These are phyloP conservation scores for Pontederia crassipes DNA, from an alignment of 176 grass and related monocot genomes.

Conservation along the genomic window DNA sequence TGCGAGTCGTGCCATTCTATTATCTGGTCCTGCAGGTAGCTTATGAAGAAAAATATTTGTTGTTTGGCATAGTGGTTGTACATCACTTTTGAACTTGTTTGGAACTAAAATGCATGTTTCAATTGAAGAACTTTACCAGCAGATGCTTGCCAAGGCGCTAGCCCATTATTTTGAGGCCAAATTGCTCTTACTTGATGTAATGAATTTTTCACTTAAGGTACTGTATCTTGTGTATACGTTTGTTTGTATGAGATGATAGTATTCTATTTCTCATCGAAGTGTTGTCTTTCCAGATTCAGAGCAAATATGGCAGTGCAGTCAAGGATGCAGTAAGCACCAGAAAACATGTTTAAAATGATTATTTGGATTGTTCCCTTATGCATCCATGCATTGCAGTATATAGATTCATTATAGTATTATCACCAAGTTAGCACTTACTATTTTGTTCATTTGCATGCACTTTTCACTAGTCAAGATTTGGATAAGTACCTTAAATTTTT, in stretches of 20 bases:
- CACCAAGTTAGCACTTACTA: no score
- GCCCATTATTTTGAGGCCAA: conserved; percentile 82
- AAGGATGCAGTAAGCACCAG: conserved; percentile 32
- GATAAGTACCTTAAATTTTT: no score
- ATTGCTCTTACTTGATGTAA: conserved; percentile 77
- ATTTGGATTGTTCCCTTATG: no score
- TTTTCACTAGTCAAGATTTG: no score
- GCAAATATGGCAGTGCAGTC: conserved; percentile 53
- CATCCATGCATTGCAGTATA: no score
- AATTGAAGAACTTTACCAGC: conserved; percentile 85
- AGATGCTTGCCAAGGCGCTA: conserved; percentile 88
- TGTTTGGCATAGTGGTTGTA: not conserved
- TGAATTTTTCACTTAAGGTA: conserved; percentile 84
- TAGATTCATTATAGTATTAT: no score
- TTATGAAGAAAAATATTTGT: not conserved
- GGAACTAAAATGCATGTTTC: conserved; percentile 6
- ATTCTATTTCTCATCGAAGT: conserved; percentile 8
- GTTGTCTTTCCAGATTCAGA: conserved; percentile 46
- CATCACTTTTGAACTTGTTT: not conserved
- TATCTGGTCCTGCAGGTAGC: conserved; percentile 88
- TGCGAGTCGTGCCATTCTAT: conserved; percentile 70
- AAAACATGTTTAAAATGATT: not conserved
- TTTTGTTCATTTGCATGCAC: no score
- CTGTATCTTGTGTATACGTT: conserved; percentile 13
- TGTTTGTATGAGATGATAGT: not conserved